Base-by-base conservation (phyloP, 768 basidiomycete genomes). In the Lactarius hengduanensis region DNA sequence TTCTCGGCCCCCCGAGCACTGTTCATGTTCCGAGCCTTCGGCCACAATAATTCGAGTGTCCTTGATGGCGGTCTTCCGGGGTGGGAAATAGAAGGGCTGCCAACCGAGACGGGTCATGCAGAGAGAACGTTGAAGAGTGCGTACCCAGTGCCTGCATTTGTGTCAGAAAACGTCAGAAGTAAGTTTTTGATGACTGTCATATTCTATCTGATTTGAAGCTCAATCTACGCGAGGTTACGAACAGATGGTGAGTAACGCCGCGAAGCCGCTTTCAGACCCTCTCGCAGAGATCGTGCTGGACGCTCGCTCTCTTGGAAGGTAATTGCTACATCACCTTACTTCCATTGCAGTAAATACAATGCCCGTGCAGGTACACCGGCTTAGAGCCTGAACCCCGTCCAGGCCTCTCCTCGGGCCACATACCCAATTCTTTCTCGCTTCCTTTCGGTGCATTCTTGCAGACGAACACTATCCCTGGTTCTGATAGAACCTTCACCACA, bases 21-120 rank as follows among this genome's bases (percentile, higher is more conserved):
- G 54, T 98, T 92, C 81, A 98, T 93, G 81, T 97, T 98, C 83
- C 85, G 91, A 77, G 83, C 90, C 28, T 94, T 97, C 76, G 92
- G 93, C 9, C 97, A 99, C 76, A 76, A 81, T 38, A 88, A 87
- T 54, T 92, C 94, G 9, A 92, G 91, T 67, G 83, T 98, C 13
- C 82, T 99, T 18, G 87, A 98, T 75, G 97, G 97, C n/a, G 96
- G 96, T 22, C 83, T 98, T 15, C 93, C 92, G 38, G 79, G 84
- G 47, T 96, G 92, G 92, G 80, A 85, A 65, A 82, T 81, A 36
- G 87, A 90, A 73, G 87, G 88, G 22, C 78, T 83, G 18, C 78
- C 82, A n/a, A 72, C 85, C 11, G 87, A 86, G 58, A 72, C 73
- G 28, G 77, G 78, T 7, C 63, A 73, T 34, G 65, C 73, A 22